Base-by-base conservation (phyloP, 1,284 basidiomycete genomes). In the Chondrostereum purpureum region DNA sequence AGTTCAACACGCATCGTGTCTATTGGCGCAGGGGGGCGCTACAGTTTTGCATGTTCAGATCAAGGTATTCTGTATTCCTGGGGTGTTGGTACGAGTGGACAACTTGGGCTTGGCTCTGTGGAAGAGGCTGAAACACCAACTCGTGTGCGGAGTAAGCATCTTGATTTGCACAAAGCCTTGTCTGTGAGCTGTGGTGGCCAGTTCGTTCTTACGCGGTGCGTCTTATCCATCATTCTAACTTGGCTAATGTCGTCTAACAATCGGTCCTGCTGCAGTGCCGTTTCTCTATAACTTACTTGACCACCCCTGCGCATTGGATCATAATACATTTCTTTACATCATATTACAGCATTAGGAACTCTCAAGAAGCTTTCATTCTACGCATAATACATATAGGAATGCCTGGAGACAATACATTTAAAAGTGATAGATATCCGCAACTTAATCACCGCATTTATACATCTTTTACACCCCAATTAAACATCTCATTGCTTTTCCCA, bases 401-500 rank as follows among this genome's bases (percentile, higher is more conserved):
- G n/a, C n/a, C n/a, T n/a, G n/a, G n/a, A n/a, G n/a, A n/a, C n/a
- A n/a, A n/a, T n/a, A n/a, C n/a, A n/a, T n/a, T n/a, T n/a, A n/a
- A n/a, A n/a, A n/a, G n/a, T n/a, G n/a, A n/a, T n/a, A n/a, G n/a
- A n/a, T n/a, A n/a, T n/a, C n/a, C n/a, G n/a, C n/a, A n/a, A n/a
- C n/a, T n/a, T n/a, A n/a, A n/a, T n/a, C n/a, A n/a, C n/a, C n/a
- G n/a, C n/a, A n/a, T n/a, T 31, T n/a, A 31, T n/a, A n/a, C 27
- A n/a, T 31, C 27, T 31, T 31, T 31, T 8, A 63, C 42, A 14
- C 64, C 62, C 67, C 66, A 69, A 5, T 58, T 61, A 37, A 73
- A 55, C 72, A 73, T 73, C 39, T 59, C 58, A 44, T 73, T 73
- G 42, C 67, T 67, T 43, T 55, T 61, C 19, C 64, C 66, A 37